Evolutionary conservation across 2,329 filamentous ascomycete genomes (phyloP).

Genomic region (Cladosporium sp.): DNA sequence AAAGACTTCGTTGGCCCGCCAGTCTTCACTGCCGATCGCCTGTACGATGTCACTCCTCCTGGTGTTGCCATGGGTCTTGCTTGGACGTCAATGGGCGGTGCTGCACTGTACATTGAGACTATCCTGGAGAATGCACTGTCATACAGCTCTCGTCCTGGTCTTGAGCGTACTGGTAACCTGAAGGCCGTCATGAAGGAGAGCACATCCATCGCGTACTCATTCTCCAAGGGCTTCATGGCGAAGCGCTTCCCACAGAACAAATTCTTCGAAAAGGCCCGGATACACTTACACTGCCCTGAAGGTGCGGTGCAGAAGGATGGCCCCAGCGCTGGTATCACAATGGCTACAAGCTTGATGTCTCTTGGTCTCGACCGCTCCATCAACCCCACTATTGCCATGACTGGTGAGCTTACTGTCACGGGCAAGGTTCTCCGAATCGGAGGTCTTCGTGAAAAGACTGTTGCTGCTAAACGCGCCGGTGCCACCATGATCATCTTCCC

Average conservation of each 20-base stretch:
- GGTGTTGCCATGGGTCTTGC: constrained; percentile 97
- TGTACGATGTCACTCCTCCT: constrained; percentile 89
- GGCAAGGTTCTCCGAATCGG: constrained; percentile 95
- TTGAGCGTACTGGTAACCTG: constrained; percentile 92
- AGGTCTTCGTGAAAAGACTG: constrained; percentile 92
- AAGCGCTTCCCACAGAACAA: constrained; percentile 81
- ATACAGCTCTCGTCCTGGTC: constrained; percentile 66
- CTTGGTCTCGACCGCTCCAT: constrained; percentile 75
- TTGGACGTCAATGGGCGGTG: constrained; percentile 96
- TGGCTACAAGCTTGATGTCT: constrained; percentile 89
- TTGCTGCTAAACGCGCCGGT: constrained; percentile 86
- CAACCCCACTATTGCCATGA: constrained; percentile 91
- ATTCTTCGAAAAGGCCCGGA: constrained; percentile 92
- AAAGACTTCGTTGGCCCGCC: constrained; percentile 97
- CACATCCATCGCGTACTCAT: constrained; percentile 90
- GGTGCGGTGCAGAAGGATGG: constrained; percentile 93
- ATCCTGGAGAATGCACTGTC: constrained; percentile 82
- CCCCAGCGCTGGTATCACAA: constrained; percentile 79
- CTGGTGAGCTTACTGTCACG: constrained; percentile 91
- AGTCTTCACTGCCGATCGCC: constrained; percentile 88
- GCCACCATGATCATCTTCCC: constrained; percentile 94
- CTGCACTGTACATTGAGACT: constrained; percentile 94
- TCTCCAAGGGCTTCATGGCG: constrained; percentile 84
- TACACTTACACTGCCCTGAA: constrained; percentile 95
- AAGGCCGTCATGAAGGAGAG: constrained; percentile 99